Evolutionary conservation across 176 grass and related monocot genomes (phyloP), one percentile per base, ranked within the genome.

Genomic region (Cocos nucifera): DNA sequence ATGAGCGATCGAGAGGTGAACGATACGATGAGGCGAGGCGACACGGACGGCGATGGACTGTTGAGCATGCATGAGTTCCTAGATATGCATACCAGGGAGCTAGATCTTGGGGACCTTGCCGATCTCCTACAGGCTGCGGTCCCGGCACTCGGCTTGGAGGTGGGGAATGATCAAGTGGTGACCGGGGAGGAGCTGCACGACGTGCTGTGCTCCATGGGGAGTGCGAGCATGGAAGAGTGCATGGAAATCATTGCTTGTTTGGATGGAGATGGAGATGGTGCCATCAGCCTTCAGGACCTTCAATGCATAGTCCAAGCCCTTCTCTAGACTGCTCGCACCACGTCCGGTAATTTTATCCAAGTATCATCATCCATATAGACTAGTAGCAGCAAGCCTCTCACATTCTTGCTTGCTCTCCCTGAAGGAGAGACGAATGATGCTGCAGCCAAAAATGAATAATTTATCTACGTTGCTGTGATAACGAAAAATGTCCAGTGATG

Each of bases 21-120:
- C 4, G 91, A 84, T 67, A 90, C 90, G 80, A 82, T 96, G 79
- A 60, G 19, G 27, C 77, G 70, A 29, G 83, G 76, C 29, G 79
- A 84, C 62, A 15, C 17, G 3, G 84, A 86, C 75, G n/a, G 76
- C 12, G 81, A 90, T 22, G 80, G 86, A 14, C 54, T 54, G 54
- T 74, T 96, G 57, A 77, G 80, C 83, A 64, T 85, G 21, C 80
- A 81, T 53, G 91, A 96, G 69, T 63, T 96, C 51, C 71, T 90
- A 18, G 75, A 90, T 44, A 84, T 90, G 83, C 87, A 96, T 69
- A 78, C 80, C 4, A 74, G 71, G 1, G 77, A 87, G 22, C 75
- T 87, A 19, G 86, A 77, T 1, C 76, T 87, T n/a, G 80, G 81
- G 49, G 75, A 73, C 52, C 52, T 95, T 50, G 86, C 73, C 5